Percentiles rank a stretch among this genome's conserved stretches.
These are phyloP conservation scores for Podospora sp. DNA, from an alignment of 495 filamentous ascomycete species.

Conservation along the genomic window DNA sequence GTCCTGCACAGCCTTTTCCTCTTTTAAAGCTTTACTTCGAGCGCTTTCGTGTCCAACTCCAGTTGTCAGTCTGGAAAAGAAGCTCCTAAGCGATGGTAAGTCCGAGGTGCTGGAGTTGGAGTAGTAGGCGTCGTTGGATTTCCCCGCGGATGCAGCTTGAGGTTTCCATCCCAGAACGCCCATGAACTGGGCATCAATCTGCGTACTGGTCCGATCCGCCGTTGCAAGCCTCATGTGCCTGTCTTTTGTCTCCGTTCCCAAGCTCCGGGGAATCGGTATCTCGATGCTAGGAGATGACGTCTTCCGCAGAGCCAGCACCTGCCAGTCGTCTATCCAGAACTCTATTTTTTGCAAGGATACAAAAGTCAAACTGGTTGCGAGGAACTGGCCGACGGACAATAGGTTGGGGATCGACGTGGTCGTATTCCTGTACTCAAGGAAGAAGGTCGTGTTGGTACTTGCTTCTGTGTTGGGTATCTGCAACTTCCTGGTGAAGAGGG, in stretches of 20 bases:
- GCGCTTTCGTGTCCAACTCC: slow-evolving; percentile 42
- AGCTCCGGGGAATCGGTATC: slow-evolving; percentile 74
- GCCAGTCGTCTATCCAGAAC: slow-evolving; percentile 86
- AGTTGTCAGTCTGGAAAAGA: slow-evolving; percentile 73
- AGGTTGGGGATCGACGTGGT: slow-evolving; percentile 83
- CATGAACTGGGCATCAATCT: slow-evolving; percentile 92
- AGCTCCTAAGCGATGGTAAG: slow-evolving; percentile 66
- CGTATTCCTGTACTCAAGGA: slow-evolving; percentile 87
- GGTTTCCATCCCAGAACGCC: slow-evolving; percentile 83
- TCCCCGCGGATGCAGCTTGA: slow-evolving; percentile 42
- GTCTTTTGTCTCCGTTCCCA: slow-evolving; percentile 79
- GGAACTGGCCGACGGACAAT: slow-evolving; percentile 83
- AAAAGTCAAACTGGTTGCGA: slow-evolving; percentile 94
- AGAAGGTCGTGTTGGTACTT: slow-evolving; percentile 78
- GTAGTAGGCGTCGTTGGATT: slow-evolving; percentile 44
- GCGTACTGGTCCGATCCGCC: slow-evolving; percentile 77
- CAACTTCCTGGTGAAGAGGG: slow-evolving; percentile 82
- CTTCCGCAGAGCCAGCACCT: slow-evolving; percentile 74
- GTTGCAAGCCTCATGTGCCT: slow-evolving; percentile 77
- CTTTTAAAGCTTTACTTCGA: slow-evolving; percentile 50
- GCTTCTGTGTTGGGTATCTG: slow-evolving; percentile 65
- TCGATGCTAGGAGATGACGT: slow-evolving; percentile 74
- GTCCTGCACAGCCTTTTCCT: slow-evolving; percentile 58
- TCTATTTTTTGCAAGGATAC: slow-evolving; percentile 86
- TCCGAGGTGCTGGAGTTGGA: slow-evolving; percentile 36